Base-by-base conservation (phyloP, 768 basidiomycete genomes). In the Boletus rubescentipes region DNA sequence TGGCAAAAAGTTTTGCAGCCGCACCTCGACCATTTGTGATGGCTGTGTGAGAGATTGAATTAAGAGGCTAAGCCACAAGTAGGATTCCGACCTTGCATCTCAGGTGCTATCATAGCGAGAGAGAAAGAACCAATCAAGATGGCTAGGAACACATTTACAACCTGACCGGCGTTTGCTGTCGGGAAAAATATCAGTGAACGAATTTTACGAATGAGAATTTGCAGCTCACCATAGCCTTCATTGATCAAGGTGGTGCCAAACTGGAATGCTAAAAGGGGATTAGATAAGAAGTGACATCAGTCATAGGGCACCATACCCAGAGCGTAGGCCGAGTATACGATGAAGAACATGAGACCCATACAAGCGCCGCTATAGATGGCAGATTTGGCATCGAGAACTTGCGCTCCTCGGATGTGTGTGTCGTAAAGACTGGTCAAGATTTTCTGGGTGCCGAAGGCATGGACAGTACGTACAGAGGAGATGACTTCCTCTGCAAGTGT, bases 121-220 rank as follows among this genome's bases (percentile, higher is more conserved):
- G 91, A 93, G 77, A 98, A 95, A 2, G 92, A 90, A 63, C 93
- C 94, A 62, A 93, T 93, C 38, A 95, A 73, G 64, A 95, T 85
- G 41, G 90, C 79, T 60, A 91, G 72, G 70, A 95, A 83, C 39
- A 93, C 92, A 61, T 90, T 97, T 50, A 97, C 80, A 51, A 97
- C 83, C 16, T 77, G 62, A 11, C 93, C 94, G 9, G 87, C 75
- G 40, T 75, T 75, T 20, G 85, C 87, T 86, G 61, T 50, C 36
- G 52, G 32, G 36, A 34, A 21, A 49, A n/a, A 45, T 15, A 23
- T 57, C 3, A 51, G 44, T 10, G 38, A 39, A 5, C 4, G 30
- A 32, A 37, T 7, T 9, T 5, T 36, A 43, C 11, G 32, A 42
- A 45, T 35, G 23, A 20, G 29, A 12, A 9, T 5, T n/a, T 30